Evolutionary conservation across 768 basidiomycete species (phyloP), one percentile per base, ranked within the genome.

Genomic region (Chalciporus sphaerocephalus): DNA sequence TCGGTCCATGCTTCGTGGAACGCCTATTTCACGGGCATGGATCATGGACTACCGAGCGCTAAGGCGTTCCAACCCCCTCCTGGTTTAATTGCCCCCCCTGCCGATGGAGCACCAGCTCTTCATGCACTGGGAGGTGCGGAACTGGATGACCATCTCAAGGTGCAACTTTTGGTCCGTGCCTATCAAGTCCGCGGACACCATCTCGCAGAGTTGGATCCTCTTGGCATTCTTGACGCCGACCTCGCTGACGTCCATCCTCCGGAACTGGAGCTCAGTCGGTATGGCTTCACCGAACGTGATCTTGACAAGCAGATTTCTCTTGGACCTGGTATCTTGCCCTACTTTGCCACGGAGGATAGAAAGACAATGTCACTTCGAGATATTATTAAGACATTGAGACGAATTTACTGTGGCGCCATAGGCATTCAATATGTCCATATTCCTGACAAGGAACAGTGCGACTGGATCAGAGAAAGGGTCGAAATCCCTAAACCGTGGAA

Each of bases 141-240:
- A 62, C 73, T 98, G 12, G 86, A 93, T 47, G 93, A 92, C 59
- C 95, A 98, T 69, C 70, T 99, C 46, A 99, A 96, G 79, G 86
- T 92, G 15, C 96, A 99, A 87, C 79, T 98, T 22, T 84, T 99
- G 46, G 92, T 97, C 42, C 87, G 96, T 46, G 96, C 96, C 3
- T 99, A 96, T 70, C 96, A 99, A 82, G 96, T 99, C 15, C 89
- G 95, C 48, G 96, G 96, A 13, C 96, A 99, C 60, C 93, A 97
- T 58, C 76, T 93, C 47, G 96, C 95, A 27, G 88, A 96, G 53
- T 76, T 99, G 42, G 96, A 99, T 64, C 96, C 96, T 24, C 80
- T 99, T 15, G 93, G 93, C 13, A 93, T 99, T 58, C 77, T 89
- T 41, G 85, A 92, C 56, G 78, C 92, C 30, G 95, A 98, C 66